Evolutionary conservation across 257 asterid genomes (phyloP), one percentile per base, ranked within the genome.

Genomic region (Thymus mandschuricus): DNA sequence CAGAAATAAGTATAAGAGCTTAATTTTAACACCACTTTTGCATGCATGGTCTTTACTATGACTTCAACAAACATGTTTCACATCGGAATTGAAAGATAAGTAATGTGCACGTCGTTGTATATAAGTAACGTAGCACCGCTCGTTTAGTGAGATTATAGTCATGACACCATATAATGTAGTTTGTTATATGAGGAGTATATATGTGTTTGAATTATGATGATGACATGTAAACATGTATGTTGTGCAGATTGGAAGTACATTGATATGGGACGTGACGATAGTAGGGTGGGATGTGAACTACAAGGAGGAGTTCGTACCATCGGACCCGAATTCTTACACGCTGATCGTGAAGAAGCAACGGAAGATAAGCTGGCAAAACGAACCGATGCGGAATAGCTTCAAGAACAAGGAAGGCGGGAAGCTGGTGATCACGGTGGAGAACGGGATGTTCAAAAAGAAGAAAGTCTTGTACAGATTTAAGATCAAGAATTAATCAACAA

Each of bases 281-380:
- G 48, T 73, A 44, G 90, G 89, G 21, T 88, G 92, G 92, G 92
- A 86, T 70, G 87, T 88, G 4, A 86, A 75, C 55, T 88, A 88
- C 86, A 84, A 75, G 70, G 92, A 88, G 71, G 90, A 88, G 61
- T 86, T 86, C 69, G 82, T 84, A 38, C 87, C 90, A 10, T 61
- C 70, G 0, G 79, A 85, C 55, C 89, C 84, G 55, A 65, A 41
- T 12, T 88, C 92, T 2, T 86, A 86, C 31, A 80, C 88, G 8
- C 2, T 86, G 21, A 83, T 86, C 27, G 90, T 86, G 67, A 83
- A 74, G 79, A 88, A 77, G 66, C 81, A 35, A 5, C 54, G 77
- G 57, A 84, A 78, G 64, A 81, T 83, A 40, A 84, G 71, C 27
- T 82, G 86, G 80, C 84, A 82, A 71, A 80, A 83, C 10, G 86